phyloP scores from a whole-genome alignment of 192 early-diverging fungal genomes.

The Gryganskiella cystojenkinii region DNA sequence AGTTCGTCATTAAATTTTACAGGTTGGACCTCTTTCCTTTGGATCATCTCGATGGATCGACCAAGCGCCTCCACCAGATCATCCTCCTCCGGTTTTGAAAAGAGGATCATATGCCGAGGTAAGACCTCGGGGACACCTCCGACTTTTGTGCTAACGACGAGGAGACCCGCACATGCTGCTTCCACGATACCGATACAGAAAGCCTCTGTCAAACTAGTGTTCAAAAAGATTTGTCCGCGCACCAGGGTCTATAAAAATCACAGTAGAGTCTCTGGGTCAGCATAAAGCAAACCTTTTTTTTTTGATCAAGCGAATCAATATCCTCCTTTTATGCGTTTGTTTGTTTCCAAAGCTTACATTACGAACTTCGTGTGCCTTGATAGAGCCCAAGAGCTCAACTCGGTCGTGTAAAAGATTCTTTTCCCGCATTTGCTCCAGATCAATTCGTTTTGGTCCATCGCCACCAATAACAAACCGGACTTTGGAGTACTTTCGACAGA shows the following conservation, averaged over 20 bases:
- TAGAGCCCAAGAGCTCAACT: conserved; percentile 87
- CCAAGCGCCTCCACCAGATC: conserved; percentile 78
- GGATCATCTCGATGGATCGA: conserved; percentile 78
- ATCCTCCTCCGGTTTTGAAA: conserved; percentile 88
- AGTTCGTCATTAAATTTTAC: conserved; percentile 83
- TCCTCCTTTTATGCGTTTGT: no score
- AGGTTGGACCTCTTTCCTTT: conserved; percentile 70
- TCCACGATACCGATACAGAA: conserved; percentile 99
- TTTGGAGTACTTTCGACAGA: conserved; percentile 81
- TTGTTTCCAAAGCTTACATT: no score
- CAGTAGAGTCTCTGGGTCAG: conserved; percentile 10
- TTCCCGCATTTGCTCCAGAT: conserved; percentile 98
- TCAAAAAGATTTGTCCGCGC: conserved; percentile 95
- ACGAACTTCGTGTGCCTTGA: conserved; percentile 85
- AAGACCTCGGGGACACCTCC: conserved; percentile 98
- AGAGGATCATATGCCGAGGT: conserved; percentile 91
- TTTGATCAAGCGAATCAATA: no score
- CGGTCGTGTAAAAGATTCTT: conserved; percentile 92
- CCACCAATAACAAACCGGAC: conserved; percentile 97
- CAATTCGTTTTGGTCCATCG: conserved; percentile 96
- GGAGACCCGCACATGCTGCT: conserved; percentile 91
- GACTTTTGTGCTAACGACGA: conserved; percentile 96
- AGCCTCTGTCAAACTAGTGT: conserved; percentile 97
- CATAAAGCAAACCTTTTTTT: background rate
- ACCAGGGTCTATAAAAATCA: conserved; percentile 62